These are phyloP conservation scores for Colletotrichum higginsianum DNA, from an alignment of 2,329 filamentous ascomycete genomes.

Conservation along the genomic window DNA sequence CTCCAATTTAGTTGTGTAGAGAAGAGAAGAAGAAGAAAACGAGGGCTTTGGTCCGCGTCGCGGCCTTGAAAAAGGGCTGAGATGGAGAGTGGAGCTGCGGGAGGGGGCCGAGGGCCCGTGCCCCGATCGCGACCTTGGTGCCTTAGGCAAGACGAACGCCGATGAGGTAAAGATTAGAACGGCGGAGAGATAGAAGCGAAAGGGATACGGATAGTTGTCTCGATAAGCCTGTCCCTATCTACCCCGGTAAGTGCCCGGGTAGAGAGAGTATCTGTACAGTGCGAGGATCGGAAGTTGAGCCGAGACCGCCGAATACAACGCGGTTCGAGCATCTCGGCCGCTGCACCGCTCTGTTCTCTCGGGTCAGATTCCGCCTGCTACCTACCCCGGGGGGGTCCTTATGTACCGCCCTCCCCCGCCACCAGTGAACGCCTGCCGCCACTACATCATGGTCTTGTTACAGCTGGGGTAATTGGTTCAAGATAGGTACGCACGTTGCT, in stretches of 20 bases:
- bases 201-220: background rate
- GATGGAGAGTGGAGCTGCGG: conserved; percentile 20
- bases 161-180: background rate
- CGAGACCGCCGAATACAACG: conserved; percentile 11
- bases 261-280: background rate
- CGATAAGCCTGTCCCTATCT: background rate
- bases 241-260: background rate
- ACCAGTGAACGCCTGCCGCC: background rate
- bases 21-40: conserved; percentile 58
- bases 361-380: conserved; percentile 30
- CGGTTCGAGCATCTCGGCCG: conserved; percentile 11
- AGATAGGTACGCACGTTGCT: background rate
- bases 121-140: background rate
- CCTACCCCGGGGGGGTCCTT: conserved; percentile 29
- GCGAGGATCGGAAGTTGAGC: conserved; percentile 16
- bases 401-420: conserved; percentile 34
- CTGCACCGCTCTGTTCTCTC: conserved; percentile 27
- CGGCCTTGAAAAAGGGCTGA: conserved; percentile 34
- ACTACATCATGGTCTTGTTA: conserved; percentile 20
- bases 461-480: conserved; percentile 26
- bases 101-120: conserved; percentile 30
- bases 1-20: conserved; percentile 83
- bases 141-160: background rate
- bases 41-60: conserved; percentile 25
- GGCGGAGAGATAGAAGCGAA: background rate